Evolutionary conservation across 306 rosid species (phyloP).

Genomic region (Fagus sylvatica): DNA sequence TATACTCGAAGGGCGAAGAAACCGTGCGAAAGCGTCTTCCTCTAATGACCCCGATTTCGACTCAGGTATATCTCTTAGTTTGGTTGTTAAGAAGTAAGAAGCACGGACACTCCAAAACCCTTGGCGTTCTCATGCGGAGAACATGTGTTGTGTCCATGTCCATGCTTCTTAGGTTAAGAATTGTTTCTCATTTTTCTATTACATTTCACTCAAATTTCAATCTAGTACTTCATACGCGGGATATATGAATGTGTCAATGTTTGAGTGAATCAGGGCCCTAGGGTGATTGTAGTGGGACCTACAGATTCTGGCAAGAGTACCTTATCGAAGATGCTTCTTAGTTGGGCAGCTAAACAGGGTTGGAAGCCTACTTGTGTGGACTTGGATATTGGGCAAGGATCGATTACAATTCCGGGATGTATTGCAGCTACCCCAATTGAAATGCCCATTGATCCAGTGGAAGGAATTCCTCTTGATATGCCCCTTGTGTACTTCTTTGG

Average conservation of each 20-base stretch:
- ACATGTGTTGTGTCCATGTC: too few species aligned
- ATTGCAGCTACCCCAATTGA: conserved; percentile 96
- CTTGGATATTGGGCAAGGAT: conserved; percentile 97
- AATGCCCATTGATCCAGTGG: conserved; percentile 94
- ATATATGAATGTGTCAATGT: conserved; percentile 18
- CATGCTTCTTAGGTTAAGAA: too few species aligned
- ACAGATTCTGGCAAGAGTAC: conserved; percentile 92
- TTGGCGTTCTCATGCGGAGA: too few species aligned
- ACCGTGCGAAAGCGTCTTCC: conserved; percentile 70
- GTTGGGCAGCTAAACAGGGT: conserved; percentile 97
- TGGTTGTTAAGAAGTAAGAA: too few species aligned
- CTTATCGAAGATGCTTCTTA: conserved; percentile 87
- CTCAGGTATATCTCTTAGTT: conserved; percentile 48
- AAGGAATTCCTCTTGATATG: conserved; percentile 93
- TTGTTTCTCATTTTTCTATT: not conserved
- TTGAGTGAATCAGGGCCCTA: conserved; percentile 75
- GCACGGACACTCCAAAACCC: too few species aligned
- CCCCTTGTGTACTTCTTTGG: conserved; percentile 92
- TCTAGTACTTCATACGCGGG: not conserved
- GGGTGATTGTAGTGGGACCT: conserved; percentile 96
- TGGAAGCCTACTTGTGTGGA: conserved; percentile 95
- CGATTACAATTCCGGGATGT: conserved; percentile 89
- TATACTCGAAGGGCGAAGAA: conserved; percentile 73
- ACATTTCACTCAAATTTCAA: not conserved
- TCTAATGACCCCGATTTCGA: conserved; percentile 57